Conservation (phyloP, 169 alveolate species). For the Plasmodium knowlesi region DNA sequence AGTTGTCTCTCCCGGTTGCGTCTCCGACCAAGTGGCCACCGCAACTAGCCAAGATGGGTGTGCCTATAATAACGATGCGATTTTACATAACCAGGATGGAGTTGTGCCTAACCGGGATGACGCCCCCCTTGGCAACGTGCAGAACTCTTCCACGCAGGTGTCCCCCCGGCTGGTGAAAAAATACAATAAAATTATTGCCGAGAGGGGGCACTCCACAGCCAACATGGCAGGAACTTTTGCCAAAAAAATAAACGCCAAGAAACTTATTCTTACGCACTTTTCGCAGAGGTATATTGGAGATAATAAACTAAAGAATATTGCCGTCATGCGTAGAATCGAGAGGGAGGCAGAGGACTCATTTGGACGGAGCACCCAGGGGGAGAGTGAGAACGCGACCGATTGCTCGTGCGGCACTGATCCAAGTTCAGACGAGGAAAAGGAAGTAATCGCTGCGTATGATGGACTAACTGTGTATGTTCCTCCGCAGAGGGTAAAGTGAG, state of each 20-base stretch:
- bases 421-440: neutral
- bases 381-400: neutral
- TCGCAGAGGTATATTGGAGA: constrained; percentile 84
- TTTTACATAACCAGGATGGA: too few relatives aligned
- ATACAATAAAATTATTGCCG: constrained; percentile 74
- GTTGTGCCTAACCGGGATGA: too few relatives aligned
- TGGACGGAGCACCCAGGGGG: neutral
- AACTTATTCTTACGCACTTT: constrained; percentile 80
- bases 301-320: constrained; percentile 70
- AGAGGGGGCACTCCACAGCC: constrained; percentile 83
- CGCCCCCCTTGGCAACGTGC: neutral
- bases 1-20: neutral
- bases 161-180: neutral
- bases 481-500: constrained; percentile 21
- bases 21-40: neutral
- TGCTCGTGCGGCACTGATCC: neutral
- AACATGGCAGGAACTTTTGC: constrained; percentile 84
- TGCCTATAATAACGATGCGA: too few relatives aligned
- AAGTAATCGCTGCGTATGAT: constrained; percentile 65
- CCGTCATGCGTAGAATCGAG: constrained; percentile 76
- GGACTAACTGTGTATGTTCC: constrained; percentile 49
- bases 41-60: neutral
- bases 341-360: constrained; percentile 67
- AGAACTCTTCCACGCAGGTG: neutral
- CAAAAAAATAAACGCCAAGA: constrained; percentile 68